Evolutionary conservation across 352 stramenopile species (phyloP), one percentile per base, ranked within the genome.

Genomic region (Globisporangium camurandrum): DNA sequence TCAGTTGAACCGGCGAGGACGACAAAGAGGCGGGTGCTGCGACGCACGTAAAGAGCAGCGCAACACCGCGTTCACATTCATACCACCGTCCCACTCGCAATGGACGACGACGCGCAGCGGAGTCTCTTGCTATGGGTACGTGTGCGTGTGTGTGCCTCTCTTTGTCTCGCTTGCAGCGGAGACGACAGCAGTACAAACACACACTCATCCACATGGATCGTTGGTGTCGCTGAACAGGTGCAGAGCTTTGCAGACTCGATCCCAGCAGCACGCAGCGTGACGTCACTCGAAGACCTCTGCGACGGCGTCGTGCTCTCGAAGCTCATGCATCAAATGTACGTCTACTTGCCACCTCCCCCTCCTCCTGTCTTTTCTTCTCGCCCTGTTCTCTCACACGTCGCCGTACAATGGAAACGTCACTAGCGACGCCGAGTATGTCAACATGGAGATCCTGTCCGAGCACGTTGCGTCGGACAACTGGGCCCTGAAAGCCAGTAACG

Each of bases 311-410:
- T 93, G 55, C 66, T 93, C 39, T 67, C 75, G 48, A 79, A 86
- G 56, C 75, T 93, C 53, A 84, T 93, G 73, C 75, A 93, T 57
- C 67, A 85, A 61, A 89, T 93, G 82, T 93, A 67, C 54, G 75
- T 71, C 33, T 47, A n/a, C 39, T 27, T 51, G 4, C 10, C 47
- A 24, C 7, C 12, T 42, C 30, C 14, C 39, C 48, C 22, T 4
- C 26, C 36, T 36, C 28, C 43, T 8, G 46, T 28, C 30, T 36
- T 14, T 17, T 39, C 33, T 0, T 9, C 12, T 17, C 9, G 33
- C 33, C 4, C 33, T n/a, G 33, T 17, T 20, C 33, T 39, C 14
- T 20, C 33, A 7, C 11, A 17, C 19, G 19, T 6, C n/a, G n/a
- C n/a, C 33, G 1, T 20, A 4, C 10, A 27, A 48, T 46, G 20